Evolutionary conservation across 163 green algal genomes (phyloP).

Genomic region (Scenedesmus sp.): DNA sequence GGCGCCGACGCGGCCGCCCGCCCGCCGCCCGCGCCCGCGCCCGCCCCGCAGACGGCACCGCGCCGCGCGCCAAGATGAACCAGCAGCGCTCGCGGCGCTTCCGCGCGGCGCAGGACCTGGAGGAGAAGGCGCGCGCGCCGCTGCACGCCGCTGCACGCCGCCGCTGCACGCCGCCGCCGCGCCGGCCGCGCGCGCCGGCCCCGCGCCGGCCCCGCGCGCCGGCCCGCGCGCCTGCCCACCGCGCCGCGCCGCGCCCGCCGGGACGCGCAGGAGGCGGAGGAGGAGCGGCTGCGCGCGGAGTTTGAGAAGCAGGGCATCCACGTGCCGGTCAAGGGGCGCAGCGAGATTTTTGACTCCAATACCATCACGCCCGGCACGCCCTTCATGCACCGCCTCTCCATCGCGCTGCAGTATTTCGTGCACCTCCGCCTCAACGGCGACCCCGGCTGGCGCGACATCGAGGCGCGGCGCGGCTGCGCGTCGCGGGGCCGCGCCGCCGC

Average conservation of each 20-base stretch:
- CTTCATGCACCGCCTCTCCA: constrained; percentile 93
- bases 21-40: not conserved
- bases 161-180: no score
- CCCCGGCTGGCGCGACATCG: constrained; percentile 89
- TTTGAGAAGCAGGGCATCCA: constrained; percentile 81
- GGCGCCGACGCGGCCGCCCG: not conserved
- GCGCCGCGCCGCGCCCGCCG: not conserved
- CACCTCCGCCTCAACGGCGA: constrained; percentile 91
- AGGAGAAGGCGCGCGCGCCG: constrained; percentile 66
- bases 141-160: no score
- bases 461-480: constrained; percentile 61
- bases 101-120: constrained; percentile 81
- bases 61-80: constrained; percentile 99
- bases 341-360: constrained; percentile 89
- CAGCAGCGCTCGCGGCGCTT: constrained; percentile 98
- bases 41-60: constrained; percentile 85
- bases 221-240: no score
- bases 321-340: constrained; percentile 73
- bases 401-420: constrained; percentile 98
- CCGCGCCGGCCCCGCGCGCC: no score
- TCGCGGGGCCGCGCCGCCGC: no score
- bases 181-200: no score
- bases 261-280: constrained; percentile 69
- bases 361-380: constrained; percentile 95
- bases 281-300: constrained; percentile 77